These are phyloP conservation scores for Eucalyptus paniculata DNA, from an alignment of 345 rosid genomes.

Conservation along the genomic window DNA sequence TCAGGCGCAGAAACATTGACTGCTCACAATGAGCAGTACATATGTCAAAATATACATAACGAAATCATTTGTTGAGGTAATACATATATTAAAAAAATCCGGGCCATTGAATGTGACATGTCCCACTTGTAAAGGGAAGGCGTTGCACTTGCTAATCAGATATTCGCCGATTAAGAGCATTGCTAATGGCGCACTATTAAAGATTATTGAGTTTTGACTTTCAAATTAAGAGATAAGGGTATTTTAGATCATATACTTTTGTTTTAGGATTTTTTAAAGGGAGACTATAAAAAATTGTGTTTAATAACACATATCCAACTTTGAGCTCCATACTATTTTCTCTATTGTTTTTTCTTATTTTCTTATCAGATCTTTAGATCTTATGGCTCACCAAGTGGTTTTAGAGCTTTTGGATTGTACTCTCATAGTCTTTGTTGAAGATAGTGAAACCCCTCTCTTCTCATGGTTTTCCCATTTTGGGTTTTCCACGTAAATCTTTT, in stretches of 20 bases:
- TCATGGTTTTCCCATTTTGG: no score
- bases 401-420: no score
- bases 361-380: no score
- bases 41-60: background rate
- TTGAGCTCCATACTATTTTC: no score
- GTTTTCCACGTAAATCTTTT: fast-evolving
- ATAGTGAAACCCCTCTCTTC: no score
- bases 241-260: no score
- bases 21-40: background rate
- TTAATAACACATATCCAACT: no score
- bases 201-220: fast-evolving
- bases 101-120: background rate
- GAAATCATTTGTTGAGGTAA: background rate
- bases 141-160: background rate
- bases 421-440: fast-evolving
- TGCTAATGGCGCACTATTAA: background rate
- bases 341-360: no score
- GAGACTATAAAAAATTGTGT: no score
- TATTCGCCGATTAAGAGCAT: background rate
- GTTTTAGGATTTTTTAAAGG: fast-evolving
- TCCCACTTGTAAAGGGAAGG: background rate
- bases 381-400: no score
- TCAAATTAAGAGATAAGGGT: no score
- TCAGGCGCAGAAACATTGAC: background rate
- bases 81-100: background rate